A percentile compares a stretch with the other conserved stretches of the same genome.
phyloP scores from a whole-genome alignment of 2,329 filamentous ascomycete genomes.

The Daldinia eschscholtzii region DNA sequence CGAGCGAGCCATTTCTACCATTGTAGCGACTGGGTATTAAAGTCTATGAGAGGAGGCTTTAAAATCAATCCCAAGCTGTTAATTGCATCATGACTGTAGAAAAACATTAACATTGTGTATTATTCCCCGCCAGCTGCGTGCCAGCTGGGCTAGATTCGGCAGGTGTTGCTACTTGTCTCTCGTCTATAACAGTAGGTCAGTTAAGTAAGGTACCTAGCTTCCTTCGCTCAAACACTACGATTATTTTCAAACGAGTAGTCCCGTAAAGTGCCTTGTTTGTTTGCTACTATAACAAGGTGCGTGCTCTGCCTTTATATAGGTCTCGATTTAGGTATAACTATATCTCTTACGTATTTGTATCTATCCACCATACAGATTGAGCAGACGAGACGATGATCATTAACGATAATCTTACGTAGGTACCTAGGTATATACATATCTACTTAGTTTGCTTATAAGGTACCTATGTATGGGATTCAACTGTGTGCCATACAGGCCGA shows the following conservation, averaged over 20 bases:
- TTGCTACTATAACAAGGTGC: neutral
- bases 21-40: constrained; percentile 36
- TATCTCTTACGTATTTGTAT: neutral
- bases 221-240: neutral
- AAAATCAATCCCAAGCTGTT: neutral
- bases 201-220: neutral
- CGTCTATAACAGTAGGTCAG: neutral
- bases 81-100: neutral
- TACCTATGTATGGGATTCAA: constrained; percentile 21
- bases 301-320: neutral
- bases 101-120: neutral
- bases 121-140: neutral
- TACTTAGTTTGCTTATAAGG: constrained; percentile 4
- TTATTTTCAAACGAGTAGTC: neutral
- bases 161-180: neutral
- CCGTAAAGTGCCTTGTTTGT: neutral
- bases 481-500: constrained; percentile 13
- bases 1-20: constrained; percentile 55
- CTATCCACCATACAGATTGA: neutral
- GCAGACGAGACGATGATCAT: neutral
- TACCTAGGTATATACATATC: neutral
- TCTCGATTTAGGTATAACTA: no score
- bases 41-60: neutral
- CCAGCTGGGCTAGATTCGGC: neutral
- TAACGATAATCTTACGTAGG: constrained; percentile 23